Conservation (phyloP, 805 yeast species). For the Wickerhamomyces subpelliculosus region DNA sequence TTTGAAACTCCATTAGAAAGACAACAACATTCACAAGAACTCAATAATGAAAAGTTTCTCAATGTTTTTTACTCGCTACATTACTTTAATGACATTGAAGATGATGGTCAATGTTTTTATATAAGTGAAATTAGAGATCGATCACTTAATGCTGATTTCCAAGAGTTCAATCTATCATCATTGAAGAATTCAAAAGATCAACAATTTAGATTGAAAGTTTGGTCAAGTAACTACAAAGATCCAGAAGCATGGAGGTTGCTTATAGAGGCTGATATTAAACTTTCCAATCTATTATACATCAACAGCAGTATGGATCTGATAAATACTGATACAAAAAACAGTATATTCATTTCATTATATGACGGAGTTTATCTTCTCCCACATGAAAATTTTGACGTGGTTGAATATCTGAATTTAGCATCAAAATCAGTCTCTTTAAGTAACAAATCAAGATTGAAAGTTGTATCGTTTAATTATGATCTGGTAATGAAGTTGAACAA, state of each 20-base stretch:
- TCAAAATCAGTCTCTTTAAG: constrained; percentile 2
- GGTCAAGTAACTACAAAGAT: constrained; percentile 9
- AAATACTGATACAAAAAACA: constrained; percentile 10
- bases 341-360: constrained; percentile 23
- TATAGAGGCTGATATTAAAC: constrained; percentile 18
- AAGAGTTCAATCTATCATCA: constrained; percentile 19
- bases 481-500: constrained; percentile 36
- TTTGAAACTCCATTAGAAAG: constrained; percentile 10
- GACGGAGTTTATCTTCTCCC: constrained; percentile 23
- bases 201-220: constrained; percentile 13
- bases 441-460: background rate
- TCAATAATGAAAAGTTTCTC: constrained; percentile 22
- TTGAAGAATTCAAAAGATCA: constrained; percentile 3
- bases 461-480: constrained; percentile 29
- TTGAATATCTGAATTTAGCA: constrained; percentile 5
- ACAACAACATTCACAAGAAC: constrained; percentile 23
- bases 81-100: constrained; percentile 14
- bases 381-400: constrained; percentile 1
- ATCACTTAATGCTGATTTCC: constrained; percentile 24
- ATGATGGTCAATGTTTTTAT: constrained; percentile 23
- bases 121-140: constrained; percentile 27
- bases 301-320: constrained; percentile 23
- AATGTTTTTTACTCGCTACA: constrained; percentile 32
- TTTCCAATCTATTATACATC: constrained; percentile 25
- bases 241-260: constrained; percentile 20